Evolutionary conservation across 1,284 basidiomycete genomes (phyloP).

Genomic region (Moesziomyces sp.): DNA sequence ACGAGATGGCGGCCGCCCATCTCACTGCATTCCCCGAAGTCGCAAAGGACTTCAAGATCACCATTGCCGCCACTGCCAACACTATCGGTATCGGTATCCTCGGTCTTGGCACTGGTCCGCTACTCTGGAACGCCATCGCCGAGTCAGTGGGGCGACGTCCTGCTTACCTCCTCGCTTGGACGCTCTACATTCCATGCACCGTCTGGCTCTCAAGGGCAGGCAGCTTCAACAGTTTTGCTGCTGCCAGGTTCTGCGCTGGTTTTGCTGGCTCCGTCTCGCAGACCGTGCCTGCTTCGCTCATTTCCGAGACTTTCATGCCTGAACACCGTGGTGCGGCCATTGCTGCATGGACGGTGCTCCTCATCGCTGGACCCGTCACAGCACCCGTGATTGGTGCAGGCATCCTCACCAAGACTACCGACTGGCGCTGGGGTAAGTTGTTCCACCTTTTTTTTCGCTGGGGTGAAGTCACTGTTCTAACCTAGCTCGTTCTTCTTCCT

Average conservation of each 20-base stretch:
- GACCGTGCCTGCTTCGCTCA: slow-evolving; percentile 44
- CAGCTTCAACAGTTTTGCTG: slow-evolving; percentile 44
- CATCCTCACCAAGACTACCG: slow-evolving; percentile 52
- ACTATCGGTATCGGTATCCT: slow-evolving; percentile 68
- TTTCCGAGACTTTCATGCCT: slow-evolving; percentile 50
- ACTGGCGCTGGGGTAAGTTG: slow-evolving; percentile 46
- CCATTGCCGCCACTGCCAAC: slow-evolving; percentile 63
- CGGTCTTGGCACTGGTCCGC: slow-evolving; percentile 67
- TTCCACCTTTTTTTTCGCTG: no score
- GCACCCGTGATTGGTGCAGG: slow-evolving; percentile 66
- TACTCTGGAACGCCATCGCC: slow-evolving; percentile 59
- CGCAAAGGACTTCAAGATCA: slow-evolving; percentile 49
- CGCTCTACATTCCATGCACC: slow-evolving; percentile 65
- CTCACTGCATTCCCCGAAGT: slow-evolving; percentile 53
- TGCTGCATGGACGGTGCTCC: slow-evolving; percentile 58
- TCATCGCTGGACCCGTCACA: slow-evolving; percentile 61
- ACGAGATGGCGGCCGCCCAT: slow-evolving; percentile 60
- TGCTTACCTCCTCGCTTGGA: slow-evolving; percentile 66
- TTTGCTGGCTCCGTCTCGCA: slow-evolving; percentile 39
- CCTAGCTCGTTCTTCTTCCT: background rate
- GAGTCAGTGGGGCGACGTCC: slow-evolving; percentile 65
- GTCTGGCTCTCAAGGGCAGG: slow-evolving; percentile 65
- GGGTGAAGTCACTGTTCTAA: background rate
- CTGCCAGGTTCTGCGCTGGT: slow-evolving; percentile 52
- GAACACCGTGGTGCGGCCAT: slow-evolving; percentile 67